Base-by-base conservation (phyloP, 495 filamentous ascomycete genomes). In the Aspergillus funiculosus region DNA sequence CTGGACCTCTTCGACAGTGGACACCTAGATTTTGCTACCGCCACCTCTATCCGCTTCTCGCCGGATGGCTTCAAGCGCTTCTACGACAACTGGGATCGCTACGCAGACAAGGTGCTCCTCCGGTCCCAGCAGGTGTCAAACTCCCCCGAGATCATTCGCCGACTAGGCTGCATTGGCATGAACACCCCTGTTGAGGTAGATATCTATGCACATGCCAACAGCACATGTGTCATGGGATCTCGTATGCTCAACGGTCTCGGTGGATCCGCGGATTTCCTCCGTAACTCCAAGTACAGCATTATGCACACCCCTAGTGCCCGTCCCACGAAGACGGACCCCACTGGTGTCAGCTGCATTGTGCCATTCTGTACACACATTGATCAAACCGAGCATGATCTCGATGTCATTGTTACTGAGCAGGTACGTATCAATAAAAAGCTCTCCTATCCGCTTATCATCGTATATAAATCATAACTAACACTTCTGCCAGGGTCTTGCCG, bases 151-250 rank as follows among this genome's bases (percentile, higher is more conserved):
- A 94, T 95, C 73, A 94, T 95, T 71, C 79, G 86, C 13, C 77
- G 89, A 3, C 73, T 94, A 1, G 89, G 88, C 45, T 81, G 87
- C 53, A 94, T 95, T 60, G 89, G 87, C 61, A 94, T 94, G 89
- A 95, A 95, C 75, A 95, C 89, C 2, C 89, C 89, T 19, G 86
- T 94, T 51, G 89, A 94, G 67, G 87, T 94, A 14, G 89, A 94
- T 64, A 92, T 94, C 63, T 95, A 94, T 69, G 89, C 89, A 10
- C 89, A 95, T 66, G 89, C 89, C 43, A 95, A 94, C 82, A 81
- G 76, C 56, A 94, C 89, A 36, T 89, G 85, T 64, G 87, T 94
- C 20, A 90, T 92, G 81, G 89, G 89, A 53, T 83, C 77, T 52
- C 82, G 89, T 42, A 95, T 94, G 89, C 75, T 94, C 34, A 94